Evolutionary conservation across 2,329 filamentous ascomycete genomes (phyloP).

Genomic region (Fusarium pininemorale): DNA sequence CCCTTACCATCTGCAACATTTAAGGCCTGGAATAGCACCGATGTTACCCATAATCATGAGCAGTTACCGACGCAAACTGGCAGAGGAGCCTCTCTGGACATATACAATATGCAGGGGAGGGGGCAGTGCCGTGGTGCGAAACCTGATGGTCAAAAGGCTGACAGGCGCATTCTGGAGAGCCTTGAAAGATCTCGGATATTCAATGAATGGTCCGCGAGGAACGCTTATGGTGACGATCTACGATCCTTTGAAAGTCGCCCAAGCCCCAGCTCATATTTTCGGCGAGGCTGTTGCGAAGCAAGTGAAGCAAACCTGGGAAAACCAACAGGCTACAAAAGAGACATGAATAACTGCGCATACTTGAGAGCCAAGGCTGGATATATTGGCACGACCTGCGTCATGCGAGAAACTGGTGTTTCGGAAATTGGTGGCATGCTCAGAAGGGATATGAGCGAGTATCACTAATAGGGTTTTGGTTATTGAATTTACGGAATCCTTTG

Average conservation of each 20-base stretch:
- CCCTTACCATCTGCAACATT: constrained; percentile 46
- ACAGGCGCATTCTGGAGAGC: constrained; percentile 41
- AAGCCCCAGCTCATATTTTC: constrained; percentile 34
- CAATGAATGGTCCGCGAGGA: constrained; percentile 20
- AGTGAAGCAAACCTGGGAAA: constrained; percentile 27
- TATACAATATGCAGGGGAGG: constrained; percentile 29
- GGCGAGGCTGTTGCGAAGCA: constrained; percentile 35
- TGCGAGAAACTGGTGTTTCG: background rate
- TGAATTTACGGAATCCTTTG: background rate
- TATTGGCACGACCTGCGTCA: background rate
- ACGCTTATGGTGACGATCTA: constrained; percentile 29
- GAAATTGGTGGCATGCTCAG: background rate
- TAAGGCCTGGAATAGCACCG: constrained; percentile 48
- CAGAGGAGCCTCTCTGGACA: constrained; percentile 47
- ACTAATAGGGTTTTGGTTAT: background rate
- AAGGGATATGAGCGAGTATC: background rate
- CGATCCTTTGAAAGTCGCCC: constrained; percentile 29
- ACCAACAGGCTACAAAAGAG: background rate
- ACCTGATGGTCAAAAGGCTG: constrained; percentile 39
- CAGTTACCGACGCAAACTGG: constrained; percentile 41
- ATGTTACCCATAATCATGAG: constrained; percentile 38
- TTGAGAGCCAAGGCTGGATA: background rate
- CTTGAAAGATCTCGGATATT: constrained; percentile 43
- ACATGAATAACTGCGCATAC: background rate
- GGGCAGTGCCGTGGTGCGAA: constrained; percentile 40